Percentiles rank a stretch among this genome's conserved stretches.
Conservation (phyloP, 495 filamentous ascomycete genomes). For the Penicillium herquei region DNA sequence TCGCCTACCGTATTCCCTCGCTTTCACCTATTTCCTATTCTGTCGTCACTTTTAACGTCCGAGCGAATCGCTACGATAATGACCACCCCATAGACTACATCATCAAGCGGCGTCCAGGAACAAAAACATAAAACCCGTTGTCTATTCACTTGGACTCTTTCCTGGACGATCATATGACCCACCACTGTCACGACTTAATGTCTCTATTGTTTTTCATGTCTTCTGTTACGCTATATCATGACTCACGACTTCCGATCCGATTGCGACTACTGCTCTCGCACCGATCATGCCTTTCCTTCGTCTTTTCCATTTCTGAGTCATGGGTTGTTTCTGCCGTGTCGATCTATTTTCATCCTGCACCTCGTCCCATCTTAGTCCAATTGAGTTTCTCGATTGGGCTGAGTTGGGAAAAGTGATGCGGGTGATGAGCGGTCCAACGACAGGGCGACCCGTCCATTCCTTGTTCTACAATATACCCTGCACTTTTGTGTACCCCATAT, state of each 20-base stretch:
- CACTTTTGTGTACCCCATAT: constrained; percentile 16
- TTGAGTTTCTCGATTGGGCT: not conserved
- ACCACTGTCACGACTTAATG: constrained; percentile 39
- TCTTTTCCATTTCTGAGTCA: constrained; percentile 13
- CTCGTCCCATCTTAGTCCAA: not conserved
- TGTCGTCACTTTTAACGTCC: constrained; percentile 1
- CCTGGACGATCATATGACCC: not conserved
- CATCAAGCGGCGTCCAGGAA: constrained; percentile 9
- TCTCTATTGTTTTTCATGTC: constrained; percentile 10
- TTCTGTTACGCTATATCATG: constrained; percentile 13
- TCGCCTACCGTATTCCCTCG: not conserved
- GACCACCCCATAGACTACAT: constrained; percentile 22
- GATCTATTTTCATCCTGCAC: not conserved
- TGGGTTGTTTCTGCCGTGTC: not conserved
- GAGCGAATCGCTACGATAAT: constrained; percentile 26
- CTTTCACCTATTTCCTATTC: constrained; percentile 4
- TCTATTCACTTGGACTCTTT: not conserved
- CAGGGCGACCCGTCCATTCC: constrained; percentile 15
- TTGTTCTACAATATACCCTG: constrained; percentile 18
- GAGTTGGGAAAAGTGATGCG: not conserved
- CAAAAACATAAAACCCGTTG: not conserved
- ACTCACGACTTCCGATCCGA: constrained; percentile 32
- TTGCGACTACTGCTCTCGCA: constrained; percentile 45
- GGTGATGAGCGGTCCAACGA: not conserved
- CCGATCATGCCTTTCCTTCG: constrained; percentile 34